Evolutionary conservation across 352 stramenopile species (phyloP).

Genomic region (Phytopythium montanum): DNA sequence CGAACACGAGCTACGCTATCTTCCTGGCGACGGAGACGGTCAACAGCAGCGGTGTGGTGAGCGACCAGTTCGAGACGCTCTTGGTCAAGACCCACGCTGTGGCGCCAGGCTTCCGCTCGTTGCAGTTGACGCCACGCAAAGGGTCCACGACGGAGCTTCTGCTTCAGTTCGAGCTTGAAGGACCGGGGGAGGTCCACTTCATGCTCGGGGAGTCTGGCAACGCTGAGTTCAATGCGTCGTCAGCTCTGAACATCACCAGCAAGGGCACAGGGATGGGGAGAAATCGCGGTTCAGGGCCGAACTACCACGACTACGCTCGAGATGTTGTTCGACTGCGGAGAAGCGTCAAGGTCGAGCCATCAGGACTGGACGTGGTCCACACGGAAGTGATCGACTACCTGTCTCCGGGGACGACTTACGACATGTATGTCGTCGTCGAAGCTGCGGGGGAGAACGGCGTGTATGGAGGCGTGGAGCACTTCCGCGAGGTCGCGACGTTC

Average conservation of each 20-base stretch:
- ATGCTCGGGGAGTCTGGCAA: conserved; percentile 58
- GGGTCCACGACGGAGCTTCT: conserved; percentile 76
- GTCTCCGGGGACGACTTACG: conserved; percentile 52
- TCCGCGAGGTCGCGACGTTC: conserved; percentile 54
- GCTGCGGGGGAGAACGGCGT: conserved; percentile 45
- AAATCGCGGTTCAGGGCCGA: conserved; percentile 10
- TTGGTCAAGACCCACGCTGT: conserved; percentile 37
- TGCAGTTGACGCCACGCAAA: conserved; percentile 44
- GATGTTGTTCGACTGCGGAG: conserved; percentile 55
- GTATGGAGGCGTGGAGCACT: conserved; percentile 45
- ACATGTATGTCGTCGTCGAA: conserved; percentile 61
- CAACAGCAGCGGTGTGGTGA: conserved; percentile 55
- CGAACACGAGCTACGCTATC: conserved; percentile 52
- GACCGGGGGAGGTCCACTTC: conserved; percentile 70
- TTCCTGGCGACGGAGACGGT: conserved; percentile 52
- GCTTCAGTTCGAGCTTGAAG: conserved; percentile 48
- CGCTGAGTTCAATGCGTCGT: conserved; percentile 63
- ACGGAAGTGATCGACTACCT: conserved; percentile 66
- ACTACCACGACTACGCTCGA: conserved; percentile 51
- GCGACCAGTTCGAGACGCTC: conserved; percentile 29
- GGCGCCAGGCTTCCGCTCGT: conserved; percentile 41
- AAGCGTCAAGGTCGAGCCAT: conserved; percentile 31
- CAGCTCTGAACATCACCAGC: conserved; percentile 71
- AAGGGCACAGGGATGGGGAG: conserved; percentile 25
- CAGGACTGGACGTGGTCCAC: conserved; percentile 17